These are phyloP conservation scores for Stachybotrys elegans DNA, from an alignment of 2,329 filamentous ascomycete genomes.

Conservation along the genomic window DNA sequence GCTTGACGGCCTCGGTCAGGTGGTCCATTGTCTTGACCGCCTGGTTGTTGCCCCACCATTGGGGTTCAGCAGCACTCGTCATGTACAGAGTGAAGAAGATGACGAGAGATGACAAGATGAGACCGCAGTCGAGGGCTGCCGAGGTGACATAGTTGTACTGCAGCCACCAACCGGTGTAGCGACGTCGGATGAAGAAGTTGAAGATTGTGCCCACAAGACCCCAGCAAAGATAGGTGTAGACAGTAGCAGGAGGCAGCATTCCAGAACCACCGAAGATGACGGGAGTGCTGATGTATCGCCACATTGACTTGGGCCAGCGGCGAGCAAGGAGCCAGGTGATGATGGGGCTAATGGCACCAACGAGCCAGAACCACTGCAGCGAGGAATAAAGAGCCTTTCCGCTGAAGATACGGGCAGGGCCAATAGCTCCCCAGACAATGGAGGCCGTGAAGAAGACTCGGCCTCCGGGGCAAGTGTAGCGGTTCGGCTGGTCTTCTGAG, in stretches of 20 bases:
- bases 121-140: conserved; percentile 64
- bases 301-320: conserved; percentile 53
- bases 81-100: conserved; percentile 66
- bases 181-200: conserved; percentile 61
- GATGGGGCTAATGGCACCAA: conserved; percentile 58
- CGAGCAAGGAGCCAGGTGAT: conserved; percentile 59
- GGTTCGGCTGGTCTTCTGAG: conserved; percentile 42
- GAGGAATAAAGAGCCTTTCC: conserved; percentile 55
- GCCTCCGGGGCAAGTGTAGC: conserved; percentile 52
- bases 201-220: conserved; percentile 62
- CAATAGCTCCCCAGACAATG: conserved; percentile 69
- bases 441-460: conserved; percentile 63
- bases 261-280: conserved; percentile 63
- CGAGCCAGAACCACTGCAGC: conserved; percentile 67
- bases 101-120: conserved; percentile 61
- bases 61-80: conserved; percentile 47
- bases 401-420: conserved; percentile 65
- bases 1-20: conserved; percentile 36
- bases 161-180: conserved; percentile 68
- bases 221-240: conserved; percentile 69
- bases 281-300: conserved; percentile 63
- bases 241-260: conserved; percentile 63
- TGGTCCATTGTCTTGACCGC: conserved; percentile 44
- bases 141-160: conserved; percentile 75
- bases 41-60: conserved; percentile 58